Conservation (phyloP, 371 early-diverging fungal species). For the Sporodiniella umbellata region DNA sequence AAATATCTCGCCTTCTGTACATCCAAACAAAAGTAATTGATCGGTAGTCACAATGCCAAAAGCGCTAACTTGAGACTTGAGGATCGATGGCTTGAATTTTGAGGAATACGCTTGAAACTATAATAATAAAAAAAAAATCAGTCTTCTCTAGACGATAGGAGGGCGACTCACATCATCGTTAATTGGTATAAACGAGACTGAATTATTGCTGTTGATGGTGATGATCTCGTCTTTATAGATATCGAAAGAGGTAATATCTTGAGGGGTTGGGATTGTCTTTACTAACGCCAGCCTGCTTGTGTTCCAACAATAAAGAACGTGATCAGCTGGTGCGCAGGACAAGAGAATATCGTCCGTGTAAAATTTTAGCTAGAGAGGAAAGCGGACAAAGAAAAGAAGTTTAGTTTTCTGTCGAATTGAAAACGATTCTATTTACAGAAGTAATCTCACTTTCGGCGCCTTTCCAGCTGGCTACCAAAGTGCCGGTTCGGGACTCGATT, state of each 20-base stretch:
- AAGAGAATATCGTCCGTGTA: conserved; percentile 58
- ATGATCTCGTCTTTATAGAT: conserved; percentile 50
- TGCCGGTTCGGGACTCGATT: conserved; percentile 61
- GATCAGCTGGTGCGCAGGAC: conserved; percentile 64
- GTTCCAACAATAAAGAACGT: conserved; percentile 64
- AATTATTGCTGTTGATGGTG: conserved; percentile 61
- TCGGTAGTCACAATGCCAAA: conserved; percentile 60
- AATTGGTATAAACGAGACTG: conserved; percentile 63
- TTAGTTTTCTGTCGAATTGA: not conserved
- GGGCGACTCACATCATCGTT: conserved; percentile 57
- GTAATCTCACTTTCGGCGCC: conserved; percentile 64
- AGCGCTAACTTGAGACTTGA: conserved; percentile 61
- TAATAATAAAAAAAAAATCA: not conserved
- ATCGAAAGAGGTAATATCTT: conserved; percentile 10
- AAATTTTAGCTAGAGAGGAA: conserved; percentile 51
- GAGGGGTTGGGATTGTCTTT: conserved; percentile 55
- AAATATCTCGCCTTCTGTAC: conserved; percentile 63
- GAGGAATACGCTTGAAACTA: conserved; percentile 65
- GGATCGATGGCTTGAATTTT: conserved; percentile 61
- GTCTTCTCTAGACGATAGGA: not conserved
- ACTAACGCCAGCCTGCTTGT: conserved; percentile 50
- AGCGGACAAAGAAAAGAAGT: not conserved
- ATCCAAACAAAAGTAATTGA: conserved; percentile 59
- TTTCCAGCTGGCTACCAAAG: conserved; percentile 60
- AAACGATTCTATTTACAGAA: conserved; percentile 36